phyloP scores from a whole-genome alignment of 805 yeast species.

The Kodamaea leandrae region DNA sequence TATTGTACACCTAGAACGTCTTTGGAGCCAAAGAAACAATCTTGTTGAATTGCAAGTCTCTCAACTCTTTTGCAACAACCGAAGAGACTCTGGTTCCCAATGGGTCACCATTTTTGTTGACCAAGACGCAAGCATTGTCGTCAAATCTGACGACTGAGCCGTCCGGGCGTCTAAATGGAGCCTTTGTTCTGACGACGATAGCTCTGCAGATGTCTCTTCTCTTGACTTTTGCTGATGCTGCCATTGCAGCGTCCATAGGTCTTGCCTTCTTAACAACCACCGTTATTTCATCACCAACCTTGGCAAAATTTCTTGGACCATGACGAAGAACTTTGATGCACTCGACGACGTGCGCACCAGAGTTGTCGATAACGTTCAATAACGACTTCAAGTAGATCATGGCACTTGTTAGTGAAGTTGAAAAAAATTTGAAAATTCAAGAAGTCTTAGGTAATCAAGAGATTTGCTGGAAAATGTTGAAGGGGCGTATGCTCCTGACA shows the following conservation, averaged over 20 bases:
- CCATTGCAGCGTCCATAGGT: conserved; percentile 66
- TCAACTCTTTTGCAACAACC: conserved; percentile 87
- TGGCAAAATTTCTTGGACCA: conserved; percentile 77
- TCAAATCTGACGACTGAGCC: conserved; percentile 86
- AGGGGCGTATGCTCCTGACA: not conserved
- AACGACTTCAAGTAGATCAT: conserved; percentile 91
- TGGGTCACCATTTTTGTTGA: conserved; percentile 91
- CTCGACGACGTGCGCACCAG: conserved; percentile 92
- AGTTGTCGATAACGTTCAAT: conserved; percentile 88
- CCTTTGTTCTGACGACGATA: conserved; percentile 89
- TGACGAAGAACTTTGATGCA: conserved; percentile 94
- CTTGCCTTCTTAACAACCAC: conserved; percentile 91
- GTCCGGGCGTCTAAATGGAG: conserved; percentile 72
- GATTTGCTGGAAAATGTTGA: not conserved
- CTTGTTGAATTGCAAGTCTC: conserved; percentile 78
- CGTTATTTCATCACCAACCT: conserved; percentile 88
- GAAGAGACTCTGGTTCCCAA: conserved; percentile 89
- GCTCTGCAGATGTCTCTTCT: conserved; percentile 96
- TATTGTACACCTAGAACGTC: conserved; percentile 14
- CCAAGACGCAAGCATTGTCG: conserved; percentile 94
- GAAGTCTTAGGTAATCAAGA: not conserved
- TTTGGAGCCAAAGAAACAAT: conserved; percentile 90
- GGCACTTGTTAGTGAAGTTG: conserved; percentile 7
- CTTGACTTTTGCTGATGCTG: conserved; percentile 77
- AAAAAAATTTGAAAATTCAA: conserved; percentile 3